These are phyloP conservation scores for Aethionema arabicum DNA, from an alignment of 345 rosid species.

Conservation along the genomic window DNA sequence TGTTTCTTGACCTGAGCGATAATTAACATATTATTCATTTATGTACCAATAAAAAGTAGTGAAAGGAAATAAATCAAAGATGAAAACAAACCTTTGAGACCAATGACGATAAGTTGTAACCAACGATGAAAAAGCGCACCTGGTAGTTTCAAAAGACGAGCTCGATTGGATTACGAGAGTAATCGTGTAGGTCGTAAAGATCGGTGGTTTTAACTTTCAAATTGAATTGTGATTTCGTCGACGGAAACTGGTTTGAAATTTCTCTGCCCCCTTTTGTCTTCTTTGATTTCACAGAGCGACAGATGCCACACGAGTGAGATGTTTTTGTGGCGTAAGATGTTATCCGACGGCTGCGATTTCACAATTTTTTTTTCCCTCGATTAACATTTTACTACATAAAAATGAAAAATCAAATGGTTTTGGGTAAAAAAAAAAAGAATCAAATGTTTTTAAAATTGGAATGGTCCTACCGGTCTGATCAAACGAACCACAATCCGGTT, in stretches of 20 bases:
- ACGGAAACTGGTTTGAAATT: slow-evolving; percentile 35
- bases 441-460: no score
- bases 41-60: background rate
- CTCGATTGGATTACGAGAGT: slow-evolving; percentile 1
- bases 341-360: slow-evolving; percentile 36
- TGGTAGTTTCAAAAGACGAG: slow-evolving; percentile 4
- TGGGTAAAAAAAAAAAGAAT: no score
- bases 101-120: slow-evolving; percentile 61
- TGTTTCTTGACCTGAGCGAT: slow-evolving; percentile 41
- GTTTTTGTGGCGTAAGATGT: background rate
- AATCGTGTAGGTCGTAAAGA: slow-evolving; percentile 17
- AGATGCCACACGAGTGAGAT: slow-evolving; percentile 18
- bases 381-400: no score
- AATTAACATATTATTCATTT: slow-evolving; percentile 3
- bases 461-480: no score
- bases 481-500: no score
- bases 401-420: no score
- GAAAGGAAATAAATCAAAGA: slow-evolving; percentile 10
- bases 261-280: background rate
- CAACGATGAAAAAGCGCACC: slow-evolving; percentile 31
- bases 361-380: background rate
- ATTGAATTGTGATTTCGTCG: slow-evolving; percentile 12
- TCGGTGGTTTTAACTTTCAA: slow-evolving; percentile 25
- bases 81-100: slow-evolving; percentile 54
- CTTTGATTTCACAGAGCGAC: slow-evolving; percentile 12